Conservation (phyloP, 2,329 filamentous ascomycete genomes). For the Aspergillus chevalieri region DNA sequence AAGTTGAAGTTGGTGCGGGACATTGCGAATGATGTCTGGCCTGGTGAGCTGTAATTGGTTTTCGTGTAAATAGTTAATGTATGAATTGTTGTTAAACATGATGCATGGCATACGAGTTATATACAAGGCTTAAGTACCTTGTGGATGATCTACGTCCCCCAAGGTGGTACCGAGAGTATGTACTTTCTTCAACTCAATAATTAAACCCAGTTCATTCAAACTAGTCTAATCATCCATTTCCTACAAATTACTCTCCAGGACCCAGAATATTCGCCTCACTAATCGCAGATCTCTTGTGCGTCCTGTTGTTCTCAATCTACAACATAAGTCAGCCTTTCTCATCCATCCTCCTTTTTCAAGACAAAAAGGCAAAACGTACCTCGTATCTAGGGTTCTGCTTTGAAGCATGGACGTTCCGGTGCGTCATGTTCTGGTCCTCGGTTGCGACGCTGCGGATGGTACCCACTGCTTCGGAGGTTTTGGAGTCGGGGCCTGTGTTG, state of each 20-base stretch:
- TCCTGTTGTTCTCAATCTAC: conserved; percentile 23
- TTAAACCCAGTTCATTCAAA: background rate
- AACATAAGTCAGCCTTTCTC: conserved; percentile 1
- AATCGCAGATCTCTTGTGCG: conserved; percentile 21
- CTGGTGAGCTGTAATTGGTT: conserved; percentile 40
- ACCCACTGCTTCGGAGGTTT: conserved; percentile 35
- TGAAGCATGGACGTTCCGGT: conserved; percentile 32
- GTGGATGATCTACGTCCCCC: background rate
- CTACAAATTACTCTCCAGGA: conserved; percentile 14
- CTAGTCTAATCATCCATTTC: background rate
- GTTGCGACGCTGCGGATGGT: conserved; percentile 33
- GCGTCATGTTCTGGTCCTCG: conserved; percentile 23
- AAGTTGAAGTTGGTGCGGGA: conserved; percentile 66
- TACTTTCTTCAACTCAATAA: too few species aligned
- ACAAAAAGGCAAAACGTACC: conserved; percentile 14
- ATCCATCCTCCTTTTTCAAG: too few species aligned
- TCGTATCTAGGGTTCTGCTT: conserved; percentile 33
- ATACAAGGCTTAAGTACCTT: background rate
- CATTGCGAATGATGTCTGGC: conserved; percentile 69
- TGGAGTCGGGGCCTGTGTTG: conserved; percentile 30
- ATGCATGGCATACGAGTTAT: background rate
- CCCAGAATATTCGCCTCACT: conserved; percentile 27
- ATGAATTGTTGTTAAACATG: background rate
- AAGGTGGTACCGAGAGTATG: too few species aligned
- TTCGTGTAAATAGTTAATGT: background rate